These are phyloP conservation scores for Fusarium cicatricum DNA, from an alignment of 2,329 filamentous ascomycete genomes.

Conservation along the genomic window DNA sequence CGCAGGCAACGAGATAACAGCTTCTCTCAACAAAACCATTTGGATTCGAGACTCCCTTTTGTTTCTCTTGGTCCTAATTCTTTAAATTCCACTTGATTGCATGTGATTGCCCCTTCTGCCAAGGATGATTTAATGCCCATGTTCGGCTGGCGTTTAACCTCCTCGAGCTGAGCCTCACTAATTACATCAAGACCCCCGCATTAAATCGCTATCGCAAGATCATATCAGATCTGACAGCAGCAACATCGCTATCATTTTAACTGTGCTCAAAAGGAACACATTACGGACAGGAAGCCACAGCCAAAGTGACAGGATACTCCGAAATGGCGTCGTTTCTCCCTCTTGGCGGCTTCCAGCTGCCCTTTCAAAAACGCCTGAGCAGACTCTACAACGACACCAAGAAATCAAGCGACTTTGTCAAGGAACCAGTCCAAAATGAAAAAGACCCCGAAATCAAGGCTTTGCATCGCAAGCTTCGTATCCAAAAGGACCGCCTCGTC, in stretches of 20 bases:
- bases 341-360: conserved; percentile 61
- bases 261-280: too few relatives aligned
- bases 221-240: conserved; percentile 14
- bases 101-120: conserved; percentile 5
- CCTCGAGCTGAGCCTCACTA: conserved; percentile 23
- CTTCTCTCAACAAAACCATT: conserved; percentile 30
- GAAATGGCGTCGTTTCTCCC: conserved; percentile 62
- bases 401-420: conserved; percentile 77
- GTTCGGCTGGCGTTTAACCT: neutral
- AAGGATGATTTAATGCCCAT: conserved; percentile 12
- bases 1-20: conserved; percentile 43
- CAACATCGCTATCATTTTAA: neutral
- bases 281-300: neutral
- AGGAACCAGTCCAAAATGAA: conserved; percentile 67
- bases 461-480: conserved; percentile 78
- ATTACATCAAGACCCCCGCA: conserved; percentile 28
- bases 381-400: conserved; percentile 85
- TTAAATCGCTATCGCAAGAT: conserved; percentile 25
- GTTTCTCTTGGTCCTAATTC: neutral
- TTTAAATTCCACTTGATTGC: neutral
- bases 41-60: conserved; percentile 24
- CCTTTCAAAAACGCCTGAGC: conserved; percentile 70
- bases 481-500: conserved; percentile 80
- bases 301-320: neutral
- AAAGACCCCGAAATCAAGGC: conserved; percentile 75